Base-by-base conservation (phyloP, 306 rosid genomes). In the Vigna angularis region DNA sequence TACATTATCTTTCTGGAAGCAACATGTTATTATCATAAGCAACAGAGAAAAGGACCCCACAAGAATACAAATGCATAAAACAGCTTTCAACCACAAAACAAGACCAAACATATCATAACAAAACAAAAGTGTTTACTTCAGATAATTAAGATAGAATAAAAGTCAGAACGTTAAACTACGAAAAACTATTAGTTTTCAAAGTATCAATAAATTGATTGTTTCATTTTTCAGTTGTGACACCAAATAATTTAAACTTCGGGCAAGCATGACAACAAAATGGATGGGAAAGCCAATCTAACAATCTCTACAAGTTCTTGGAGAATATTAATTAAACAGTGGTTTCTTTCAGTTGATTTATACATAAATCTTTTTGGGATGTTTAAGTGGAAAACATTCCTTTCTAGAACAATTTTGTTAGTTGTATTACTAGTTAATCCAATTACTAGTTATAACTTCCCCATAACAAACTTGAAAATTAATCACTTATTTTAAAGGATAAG, bases 1-100 rank as follows among this genome's bases (percentile, higher is more conserved):
- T 40, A 92, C 90, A 77, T 89, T 94, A 77, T 92, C 98, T 88
- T 88, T 94, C 98, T 94, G 94, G 64, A 38, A 88, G 26, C 71
- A 80, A 77, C 6, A 78, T 82, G 57, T 64, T 38, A 59, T 18
- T 36, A 81, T 75, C 42, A 82, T 68, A 72, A 20, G 58, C 55
- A 70, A 58, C 38, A 84, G 72, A 18, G 10, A 73, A 70, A 55
- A 51, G 66, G 79, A 16, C 44, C 30, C 26, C 3, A 11, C 20
- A 44, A 66, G 30, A 75, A 22, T 38, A 66, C 34, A 18, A 73
- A 55, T 11, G 72, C 66, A 73, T 53, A 45, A 49, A 56, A 58
- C 18, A 50, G 15, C 38, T 69, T 24, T 52, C 18, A 55, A 56
- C 75, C 52, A 40, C 48, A 51, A 47, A 18, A 64, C 32, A 51